A percentile compares a stretch with the other conserved stretches of the same genome.
Evolutionary conservation across 2,329 filamentous ascomycete species (phyloP).

Genomic region (Diplodia sapinea): DNA sequence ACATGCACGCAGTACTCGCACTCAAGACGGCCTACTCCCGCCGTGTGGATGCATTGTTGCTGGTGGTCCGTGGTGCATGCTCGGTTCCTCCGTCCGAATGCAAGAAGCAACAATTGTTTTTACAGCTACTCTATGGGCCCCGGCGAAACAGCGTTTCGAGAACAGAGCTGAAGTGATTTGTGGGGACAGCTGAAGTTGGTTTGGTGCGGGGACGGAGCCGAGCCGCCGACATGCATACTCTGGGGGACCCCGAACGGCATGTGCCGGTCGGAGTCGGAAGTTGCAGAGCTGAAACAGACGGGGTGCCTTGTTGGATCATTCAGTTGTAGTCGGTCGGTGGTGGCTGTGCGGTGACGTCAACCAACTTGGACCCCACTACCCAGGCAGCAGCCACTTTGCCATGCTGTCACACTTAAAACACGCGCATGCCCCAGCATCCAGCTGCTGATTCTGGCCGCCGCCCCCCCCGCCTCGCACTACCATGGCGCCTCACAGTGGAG

Average conservation of each 20-base stretch:
- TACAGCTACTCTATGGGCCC: neutral
- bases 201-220: no score
- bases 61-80: no score
- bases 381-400: neutral
- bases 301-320: no score
- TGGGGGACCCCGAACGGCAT: no score
- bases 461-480: neutral
- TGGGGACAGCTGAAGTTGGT: neutral
- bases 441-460: neutral
- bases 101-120: neutral
- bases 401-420: neutral
- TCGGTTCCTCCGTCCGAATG: no score
- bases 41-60: no score
- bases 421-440: neutral
- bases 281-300: no score
- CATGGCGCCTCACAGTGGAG: neutral
- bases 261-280: no score
- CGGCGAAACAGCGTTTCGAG: neutral
- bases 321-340: no score
- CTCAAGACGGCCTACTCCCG: no score
- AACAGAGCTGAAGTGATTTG: neutral
- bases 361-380: neutral
- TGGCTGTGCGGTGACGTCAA: neutral
- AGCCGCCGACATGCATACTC: no score
- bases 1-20: no score